phyloP scores from a whole-genome alignment of 805 yeast species.

The Yamadazyma scolyti region DNA sequence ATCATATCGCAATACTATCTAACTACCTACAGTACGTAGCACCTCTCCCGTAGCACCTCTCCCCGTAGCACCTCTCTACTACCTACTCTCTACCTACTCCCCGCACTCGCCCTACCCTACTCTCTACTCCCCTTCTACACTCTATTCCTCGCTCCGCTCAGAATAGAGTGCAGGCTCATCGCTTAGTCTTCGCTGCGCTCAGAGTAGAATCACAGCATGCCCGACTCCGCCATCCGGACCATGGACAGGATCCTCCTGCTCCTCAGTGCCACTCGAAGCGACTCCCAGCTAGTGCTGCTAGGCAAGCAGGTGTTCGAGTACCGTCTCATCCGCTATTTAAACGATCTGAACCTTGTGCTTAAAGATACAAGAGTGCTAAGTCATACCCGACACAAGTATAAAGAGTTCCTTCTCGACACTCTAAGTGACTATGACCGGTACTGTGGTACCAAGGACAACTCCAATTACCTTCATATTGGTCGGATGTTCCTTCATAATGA shows the following conservation, averaged over 20 bases:
- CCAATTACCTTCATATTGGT: not conserved
- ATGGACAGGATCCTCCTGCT: slow-evolving; percentile 14
- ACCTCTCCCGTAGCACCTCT: no score
- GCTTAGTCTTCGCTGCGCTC: no score
- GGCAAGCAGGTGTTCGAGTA: slow-evolving; percentile 15
- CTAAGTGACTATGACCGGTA: slow-evolving; percentile 5
- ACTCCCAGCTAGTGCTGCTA: slow-evolving; percentile 4
- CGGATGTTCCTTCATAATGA: slow-evolving; percentile 4
- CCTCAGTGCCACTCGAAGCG: slow-evolving; percentile 4
- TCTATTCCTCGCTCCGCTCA: no score
- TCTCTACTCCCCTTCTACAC: no score
- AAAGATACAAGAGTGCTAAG: slow-evolving; percentile 9
- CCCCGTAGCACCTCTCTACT: no score
- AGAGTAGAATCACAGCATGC: no score
- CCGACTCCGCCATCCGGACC: slow-evolving; percentile 11
- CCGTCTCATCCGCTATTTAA: slow-evolving; percentile 10
- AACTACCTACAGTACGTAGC: no score
- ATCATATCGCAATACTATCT: no score
- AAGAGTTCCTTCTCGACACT: slow-evolving; percentile 5
- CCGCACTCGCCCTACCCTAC: no score
- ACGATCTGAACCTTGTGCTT: slow-evolving; percentile 10
- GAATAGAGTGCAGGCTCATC: no score
- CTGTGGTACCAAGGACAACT: not conserved
- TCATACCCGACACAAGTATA: slow-evolving; percentile 6
- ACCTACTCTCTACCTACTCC: no score